phyloP scores from a whole-genome alignment of 108 stramenopile species.

The Nitzschia inconspicua region DNA sequence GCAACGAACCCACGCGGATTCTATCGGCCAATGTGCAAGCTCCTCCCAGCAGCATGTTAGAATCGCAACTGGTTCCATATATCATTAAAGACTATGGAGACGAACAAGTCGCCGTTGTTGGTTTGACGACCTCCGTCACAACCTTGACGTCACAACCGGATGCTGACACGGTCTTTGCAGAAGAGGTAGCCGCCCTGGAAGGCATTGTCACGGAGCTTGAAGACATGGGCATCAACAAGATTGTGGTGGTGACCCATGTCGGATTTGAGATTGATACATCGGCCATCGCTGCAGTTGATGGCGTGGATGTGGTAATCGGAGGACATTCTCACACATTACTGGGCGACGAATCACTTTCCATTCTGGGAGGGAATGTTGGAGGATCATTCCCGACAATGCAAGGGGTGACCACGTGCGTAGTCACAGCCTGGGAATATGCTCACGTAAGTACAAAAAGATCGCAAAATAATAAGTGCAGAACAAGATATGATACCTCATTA shows the following conservation, averaged over 20 bases:
- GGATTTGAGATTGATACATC: conserved; percentile 38
- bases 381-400: conserved; percentile 28
- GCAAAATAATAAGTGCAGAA: no score
- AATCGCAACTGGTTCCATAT: no score
- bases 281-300: conserved; percentile 30
- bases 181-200: conserved; percentile 33
- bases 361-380: neutral
- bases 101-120: conserved; percentile 40
- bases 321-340: conserved; percentile 49
- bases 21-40: no score
- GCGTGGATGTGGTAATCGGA: conserved; percentile 58
- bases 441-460: no score
- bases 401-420: conserved; percentile 39
- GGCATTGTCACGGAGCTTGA: conserved; percentile 29
- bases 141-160: conserved; percentile 40
- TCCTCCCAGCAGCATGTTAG: no score
- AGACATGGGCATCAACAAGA: conserved; percentile 45
- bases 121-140: conserved; percentile 23
- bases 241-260: conserved; percentile 44
- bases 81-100: no score
- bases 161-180: conserved; percentile 33
- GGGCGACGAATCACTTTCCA: conserved; percentile 13
- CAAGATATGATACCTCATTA: no score
- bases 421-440: conserved; percentile 48
- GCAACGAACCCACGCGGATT: no score